phyloP scores from a whole-genome alignment of 148 eudicot species.

The Fallopia convolvulus region DNA sequence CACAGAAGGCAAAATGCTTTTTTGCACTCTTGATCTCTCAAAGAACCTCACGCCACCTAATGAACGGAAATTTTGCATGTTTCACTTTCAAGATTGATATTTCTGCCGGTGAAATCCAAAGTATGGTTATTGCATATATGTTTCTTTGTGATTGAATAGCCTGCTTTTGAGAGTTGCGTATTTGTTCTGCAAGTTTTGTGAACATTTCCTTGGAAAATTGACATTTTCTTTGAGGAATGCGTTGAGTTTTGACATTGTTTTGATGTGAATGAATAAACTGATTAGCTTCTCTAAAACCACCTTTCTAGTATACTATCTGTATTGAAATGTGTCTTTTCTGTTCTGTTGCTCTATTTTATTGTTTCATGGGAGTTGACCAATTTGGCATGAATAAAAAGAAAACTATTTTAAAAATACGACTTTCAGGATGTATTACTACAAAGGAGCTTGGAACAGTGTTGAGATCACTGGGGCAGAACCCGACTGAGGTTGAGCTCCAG shows the following conservation, averaged over 20 bases:
- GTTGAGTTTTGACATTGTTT: not conserved
- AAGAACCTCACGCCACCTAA: not conserved
- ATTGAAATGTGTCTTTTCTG: not conserved
- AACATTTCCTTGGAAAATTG: not conserved
- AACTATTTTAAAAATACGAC: not conserved
- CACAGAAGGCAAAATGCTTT: not conserved
- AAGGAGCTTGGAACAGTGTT: conserved; percentile 14
- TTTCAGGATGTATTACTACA: conserved; percentile 10
- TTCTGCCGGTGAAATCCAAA: not conserved
- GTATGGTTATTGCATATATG: not conserved
- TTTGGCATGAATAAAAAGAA: not conserved
- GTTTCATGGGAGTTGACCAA: not conserved
- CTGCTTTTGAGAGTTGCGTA: not conserved
- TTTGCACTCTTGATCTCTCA: not conserved
- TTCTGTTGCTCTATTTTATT: not conserved
- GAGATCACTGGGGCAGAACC: not conserved
- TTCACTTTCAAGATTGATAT: not conserved
- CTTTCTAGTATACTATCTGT: not conserved
- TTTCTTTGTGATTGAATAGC: not conserved
- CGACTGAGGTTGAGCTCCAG: too few relatives aligned
- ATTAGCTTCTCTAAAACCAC: not conserved
- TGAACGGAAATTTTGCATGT: not conserved
- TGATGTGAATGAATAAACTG: not conserved
- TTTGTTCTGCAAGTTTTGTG: not conserved
- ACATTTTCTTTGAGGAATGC: not conserved